Evolutionary conservation across 2,329 filamentous ascomycete genomes (phyloP), one percentile per base, ranked within the genome.

Genomic region (Pyrenophora teres): DNA sequence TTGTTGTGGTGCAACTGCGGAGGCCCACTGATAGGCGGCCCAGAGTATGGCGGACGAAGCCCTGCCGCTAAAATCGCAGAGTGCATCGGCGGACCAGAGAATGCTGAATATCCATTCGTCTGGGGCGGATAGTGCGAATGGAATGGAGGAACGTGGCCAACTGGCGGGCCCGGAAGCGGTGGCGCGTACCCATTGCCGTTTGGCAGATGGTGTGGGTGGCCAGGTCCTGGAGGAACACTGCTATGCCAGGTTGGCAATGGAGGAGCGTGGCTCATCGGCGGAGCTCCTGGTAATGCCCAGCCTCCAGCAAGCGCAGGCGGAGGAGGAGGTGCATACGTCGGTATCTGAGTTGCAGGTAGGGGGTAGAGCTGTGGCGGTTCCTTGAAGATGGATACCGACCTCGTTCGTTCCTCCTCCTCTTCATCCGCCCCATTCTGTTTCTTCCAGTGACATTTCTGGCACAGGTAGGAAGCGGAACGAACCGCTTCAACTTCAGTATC

Each of bases 381-480:
- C 35, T 62, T 59, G 16, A 62, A 57, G 30, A 62, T 63, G 18
- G 67, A 70, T 6, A 60, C 54, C 12, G 69, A 67, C 45, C 59
- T 60, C 45, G 69, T 62, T 41, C 65, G 63, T 45, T 69, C 66
- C 32, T 64, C 66, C 27, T 64, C 63, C 39, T 65, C 62, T 7
- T 67, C 63, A 42, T 70, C 63, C 2, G 64, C 60, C 8, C 63
- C 70, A 42, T 77, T 67, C 52, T 75, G 69, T 56, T 73, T 76
- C 63, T 76, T 76, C 69, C 77, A 74, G 57, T 79, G 76, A 54
- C 78, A 80, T 52, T 78, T 79, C 59, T 80, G 76, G 53, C 78
- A 80, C n/a, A 78, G 56, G 43, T 74, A 78, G 5, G 60, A 50
- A 12, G 47, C 33, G 33, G 61, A 37, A 6, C 41, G 49, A 30